Base-by-base conservation (phyloP, 2,329 filamentous ascomycete species). In the Trichoderma sp. region DNA sequence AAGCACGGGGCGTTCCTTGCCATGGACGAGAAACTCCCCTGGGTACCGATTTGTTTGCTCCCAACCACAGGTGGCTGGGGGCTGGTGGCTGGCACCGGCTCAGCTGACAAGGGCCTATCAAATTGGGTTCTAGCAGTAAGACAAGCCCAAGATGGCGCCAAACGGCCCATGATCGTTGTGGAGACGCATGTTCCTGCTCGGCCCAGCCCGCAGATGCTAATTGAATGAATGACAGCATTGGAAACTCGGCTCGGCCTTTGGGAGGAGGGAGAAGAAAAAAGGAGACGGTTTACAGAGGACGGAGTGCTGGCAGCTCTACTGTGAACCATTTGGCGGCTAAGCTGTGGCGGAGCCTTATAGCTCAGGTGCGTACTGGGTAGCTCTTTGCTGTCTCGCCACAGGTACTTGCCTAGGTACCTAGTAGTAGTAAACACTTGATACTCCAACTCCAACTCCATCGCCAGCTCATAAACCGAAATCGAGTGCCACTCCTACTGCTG, bases 141-240 rank as follows among this genome's bases (percentile, higher is more conserved):
- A 39, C 59, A 53, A 27, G 5, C 22, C 32, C 25, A 56, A 64
- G 35, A 64, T 17, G 35, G 61, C 50, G 35, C 50, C 37, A 45
- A 64, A 42, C n/a, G 35, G 52, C 50, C 17, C 22, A 54, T 42
- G 50, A 27, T 12, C 27, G 34, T 9, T 65, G 63, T 57, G 63
- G 63, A 35, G 52, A 63, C 59, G 42, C 52, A 35, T 48, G 29
- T 34, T 65, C 52, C 27, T 65, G 35, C 42, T 65, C 63, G 63
- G 63, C 37, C 63, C 63, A 65, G 63, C 63, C 63, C 63, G 63
- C 50, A 37, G 60, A 48, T 65, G 58, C 64, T 61, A 50, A 60
- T 17, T 37, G 32, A 53, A 35, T 39, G 57, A 27, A 61, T 53
- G 63, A 35, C 61, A 29, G 45, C 32, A 39, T 63, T 9, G 22